Percentiles rank a stretch among this genome's conserved stretches.
Conservation (phyloP, 116 monocot genomes). For the Trichopus zeylanicus region DNA sequence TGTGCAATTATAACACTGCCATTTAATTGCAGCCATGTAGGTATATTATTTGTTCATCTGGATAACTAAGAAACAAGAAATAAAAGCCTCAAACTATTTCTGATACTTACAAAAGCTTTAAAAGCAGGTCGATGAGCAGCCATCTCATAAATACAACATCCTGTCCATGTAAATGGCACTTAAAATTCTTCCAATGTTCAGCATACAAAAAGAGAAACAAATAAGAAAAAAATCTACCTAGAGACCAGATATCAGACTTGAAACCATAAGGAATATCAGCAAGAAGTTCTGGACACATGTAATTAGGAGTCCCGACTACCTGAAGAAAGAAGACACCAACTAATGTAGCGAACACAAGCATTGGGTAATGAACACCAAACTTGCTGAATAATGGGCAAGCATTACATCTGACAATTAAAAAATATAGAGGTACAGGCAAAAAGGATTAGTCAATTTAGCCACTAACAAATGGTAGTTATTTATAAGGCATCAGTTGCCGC, state of each 20-base stretch:
- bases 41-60: too few species aligned
- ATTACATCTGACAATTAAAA: too few species aligned
- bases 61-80: too few species aligned
- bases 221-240: conserved; percentile 38
- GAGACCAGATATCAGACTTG: conserved; percentile 98
- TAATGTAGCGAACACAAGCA: background rate
- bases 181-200: background rate
- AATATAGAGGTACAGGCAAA: too few species aligned
- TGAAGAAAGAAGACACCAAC: conserved; percentile 14
- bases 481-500: too few species aligned
- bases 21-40: too few species aligned
- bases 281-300: conserved; percentile 98
- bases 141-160: conserved; percentile 99
- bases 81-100: conserved; percentile 42
- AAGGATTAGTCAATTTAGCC: too few species aligned
- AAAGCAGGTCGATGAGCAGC: conserved; percentile 98
- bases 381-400: too few species aligned
- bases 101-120: conserved; percentile 90
- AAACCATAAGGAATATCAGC: conserved; percentile 98
- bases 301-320: conserved; percentile 99
- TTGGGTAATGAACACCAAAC: too few species aligned
- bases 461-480: too few species aligned
- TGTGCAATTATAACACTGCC: too few species aligned
- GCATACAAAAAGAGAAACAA: conserved; percentile 1
- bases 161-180: conserved; percentile 22